Percentiles rank a stretch among this genome's conserved stretches.
Conservation (phyloP, 345 rosid genomes). For the Stellera chamaejasme region DNA sequence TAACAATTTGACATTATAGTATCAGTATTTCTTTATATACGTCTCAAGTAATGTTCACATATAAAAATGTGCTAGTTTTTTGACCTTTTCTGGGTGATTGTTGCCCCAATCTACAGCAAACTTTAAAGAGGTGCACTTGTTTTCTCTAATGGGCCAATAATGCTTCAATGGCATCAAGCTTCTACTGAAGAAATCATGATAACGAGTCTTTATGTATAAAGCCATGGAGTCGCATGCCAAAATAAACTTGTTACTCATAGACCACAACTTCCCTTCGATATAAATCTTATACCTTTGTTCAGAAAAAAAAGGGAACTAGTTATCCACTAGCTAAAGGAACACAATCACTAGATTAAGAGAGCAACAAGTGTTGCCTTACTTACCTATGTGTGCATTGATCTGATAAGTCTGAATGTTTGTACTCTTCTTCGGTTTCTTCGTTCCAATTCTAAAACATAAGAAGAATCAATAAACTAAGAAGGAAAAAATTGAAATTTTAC, state of each 20-base stretch:
- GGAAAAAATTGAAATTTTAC: no score
- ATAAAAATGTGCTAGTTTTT: no score
- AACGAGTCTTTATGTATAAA: conserved; percentile 35
- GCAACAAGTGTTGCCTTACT: neutral
- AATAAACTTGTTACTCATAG: conserved; percentile 73
- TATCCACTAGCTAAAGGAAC: no score
- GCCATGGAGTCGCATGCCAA: conserved; percentile 67
- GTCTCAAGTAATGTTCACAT: no score
- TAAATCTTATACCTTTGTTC: conserved; percentile 57
- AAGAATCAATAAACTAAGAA: no score
- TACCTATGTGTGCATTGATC: conserved; percentile 64
- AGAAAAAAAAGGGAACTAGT: neutral
- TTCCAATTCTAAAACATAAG: conserved; percentile 37
- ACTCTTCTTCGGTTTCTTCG: conserved; percentile 30
- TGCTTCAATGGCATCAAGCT: conserved; percentile 63
- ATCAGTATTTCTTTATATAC: neutral
- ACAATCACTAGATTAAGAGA: no score
- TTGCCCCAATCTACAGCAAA: conserved; percentile 83
- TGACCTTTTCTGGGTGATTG: conserved; percentile 23
- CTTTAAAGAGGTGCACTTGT: conserved; percentile 50
- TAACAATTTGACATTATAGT: neutral
- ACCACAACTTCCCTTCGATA: conserved; percentile 73
- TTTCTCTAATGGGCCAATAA: conserved; percentile 65
- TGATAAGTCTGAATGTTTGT: conserved; percentile 39
- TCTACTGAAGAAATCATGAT: conserved; percentile 54